These are phyloP conservation scores for Eutrema heterophyllum DNA, from an alignment of 345 rosid genomes.

Conservation along the genomic window DNA sequence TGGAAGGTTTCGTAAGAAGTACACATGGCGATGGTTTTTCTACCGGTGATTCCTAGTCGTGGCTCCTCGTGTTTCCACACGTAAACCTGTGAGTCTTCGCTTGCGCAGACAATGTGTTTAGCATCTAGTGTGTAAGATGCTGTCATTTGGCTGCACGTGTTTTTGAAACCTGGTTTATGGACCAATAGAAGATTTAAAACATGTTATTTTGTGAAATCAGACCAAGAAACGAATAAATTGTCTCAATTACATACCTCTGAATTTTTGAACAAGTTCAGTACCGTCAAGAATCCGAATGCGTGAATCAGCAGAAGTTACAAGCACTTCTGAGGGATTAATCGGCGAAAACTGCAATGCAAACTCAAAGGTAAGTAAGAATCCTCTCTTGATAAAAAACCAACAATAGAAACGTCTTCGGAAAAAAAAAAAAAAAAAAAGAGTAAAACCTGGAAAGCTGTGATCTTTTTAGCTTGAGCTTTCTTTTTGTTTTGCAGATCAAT, in stretches of 20 bases:
- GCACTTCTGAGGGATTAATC: constrained; percentile 66
- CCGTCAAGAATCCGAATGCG: constrained; percentile 72
- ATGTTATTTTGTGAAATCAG: background rate
- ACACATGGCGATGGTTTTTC: constrained; percentile 37
- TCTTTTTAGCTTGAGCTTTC: constrained; percentile 57
- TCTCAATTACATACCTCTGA: constrained; percentile 45
- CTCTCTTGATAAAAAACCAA: background rate
- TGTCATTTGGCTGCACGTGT: constrained; percentile 77
- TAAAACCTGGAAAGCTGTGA: constrained; percentile 86
- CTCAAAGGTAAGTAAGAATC: background rate
- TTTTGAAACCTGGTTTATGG: constrained; percentile 56
- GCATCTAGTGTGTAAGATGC: constrained; percentile 77
- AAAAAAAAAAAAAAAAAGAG: background rate
- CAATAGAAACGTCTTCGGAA: background rate
- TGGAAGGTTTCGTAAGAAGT: constrained; percentile 62
- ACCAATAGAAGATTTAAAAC: background rate
- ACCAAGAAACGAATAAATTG: background rate
- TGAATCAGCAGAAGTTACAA: constrained; percentile 89
- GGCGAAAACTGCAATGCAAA: constrained; percentile 58
- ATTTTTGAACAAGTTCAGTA: constrained; percentile 56
- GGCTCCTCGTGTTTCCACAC: constrained; percentile 68
- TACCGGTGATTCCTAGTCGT: constrained; percentile 35
- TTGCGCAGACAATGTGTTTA: constrained; percentile 62
- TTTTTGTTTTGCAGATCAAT: constrained; percentile 58
- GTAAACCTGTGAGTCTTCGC: constrained; percentile 86